A percentile compares a stretch with the other conserved stretches of the same genome.
Evolutionary conservation across 352 stramenopile genomes (phyloP).

Genomic region (Phytophthora colocasiae): DNA sequence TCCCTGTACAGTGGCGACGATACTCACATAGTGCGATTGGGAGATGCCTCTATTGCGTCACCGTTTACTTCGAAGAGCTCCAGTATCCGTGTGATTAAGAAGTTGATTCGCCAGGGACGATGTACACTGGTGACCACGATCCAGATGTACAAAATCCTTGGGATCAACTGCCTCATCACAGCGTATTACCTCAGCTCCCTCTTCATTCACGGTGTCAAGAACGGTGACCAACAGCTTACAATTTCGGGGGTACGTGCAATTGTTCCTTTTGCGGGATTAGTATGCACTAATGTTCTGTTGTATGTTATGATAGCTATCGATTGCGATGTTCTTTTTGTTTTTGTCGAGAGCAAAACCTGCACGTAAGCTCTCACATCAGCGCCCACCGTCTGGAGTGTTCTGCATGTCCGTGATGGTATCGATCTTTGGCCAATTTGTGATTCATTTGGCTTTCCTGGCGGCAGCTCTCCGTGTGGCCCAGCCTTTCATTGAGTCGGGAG

Average conservation of each 20-base stretch:
- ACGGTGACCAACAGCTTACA: constrained; percentile 96
- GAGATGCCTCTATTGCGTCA: constrained; percentile 99
- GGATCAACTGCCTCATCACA: constrained; percentile 98
- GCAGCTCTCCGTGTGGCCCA: constrained; percentile 90
- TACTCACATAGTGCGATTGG: constrained; percentile 97
- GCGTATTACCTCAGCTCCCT: constrained; percentile 98
- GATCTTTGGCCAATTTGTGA: constrained; percentile 96
- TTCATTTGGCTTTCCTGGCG: constrained; percentile 95
- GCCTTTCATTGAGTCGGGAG: constrained; percentile 86
- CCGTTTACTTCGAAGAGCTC: constrained; percentile 98
- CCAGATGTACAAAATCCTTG: constrained; percentile 99
- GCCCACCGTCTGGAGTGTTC: constrained; percentile 96
- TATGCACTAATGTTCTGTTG: constrained; percentile 17
- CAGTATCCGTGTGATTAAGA: constrained; percentile 91
- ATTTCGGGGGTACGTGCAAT: constrained; percentile 41
- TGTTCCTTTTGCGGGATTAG: constrained; percentile 68
- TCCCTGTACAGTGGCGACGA: constrained; percentile 87
- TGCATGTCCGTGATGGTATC: constrained; percentile 92
- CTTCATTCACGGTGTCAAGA: constrained; percentile 98
- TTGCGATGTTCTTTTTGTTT: constrained; percentile 74
- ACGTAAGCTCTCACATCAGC: constrained; percentile 91
- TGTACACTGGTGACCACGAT: constrained; percentile 99
- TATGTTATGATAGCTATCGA: constrained; percentile 71
- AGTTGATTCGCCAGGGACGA: constrained; percentile 97
- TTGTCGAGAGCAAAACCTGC: constrained; percentile 91